These are phyloP conservation scores for Botrytis paeoniae DNA, from an alignment of 2,329 filamentous ascomycete genomes.

Conservation along the genomic window DNA sequence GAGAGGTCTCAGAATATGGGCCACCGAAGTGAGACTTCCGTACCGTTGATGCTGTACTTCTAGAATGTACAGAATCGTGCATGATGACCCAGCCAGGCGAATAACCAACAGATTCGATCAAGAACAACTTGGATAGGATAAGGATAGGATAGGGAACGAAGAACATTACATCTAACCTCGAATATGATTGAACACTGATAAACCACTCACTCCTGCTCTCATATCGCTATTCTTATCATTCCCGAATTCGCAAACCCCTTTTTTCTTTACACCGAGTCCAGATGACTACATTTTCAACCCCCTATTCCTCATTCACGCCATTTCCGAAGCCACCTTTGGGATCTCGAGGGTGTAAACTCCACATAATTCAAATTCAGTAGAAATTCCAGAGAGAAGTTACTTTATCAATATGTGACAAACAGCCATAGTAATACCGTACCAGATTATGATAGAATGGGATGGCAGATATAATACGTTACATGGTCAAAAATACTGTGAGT, in stretches of 20 bases:
- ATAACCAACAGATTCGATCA: neutral
- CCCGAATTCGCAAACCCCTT: neutral
- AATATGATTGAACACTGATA: neutral
- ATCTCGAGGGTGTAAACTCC: neutral
- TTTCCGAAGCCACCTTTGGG: neutral
- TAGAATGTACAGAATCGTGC: neutral
- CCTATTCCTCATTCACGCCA: neutral
- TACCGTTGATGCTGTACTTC: neutral
- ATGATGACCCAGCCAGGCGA: neutral
- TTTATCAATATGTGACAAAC: neutral
- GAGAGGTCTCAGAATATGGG: neutral
- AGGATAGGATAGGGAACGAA: neutral
- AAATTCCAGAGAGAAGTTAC: neutral
- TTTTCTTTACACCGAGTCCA: neutral
- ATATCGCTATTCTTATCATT: neutral
- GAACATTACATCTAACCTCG: neutral
- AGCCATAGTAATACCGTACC: neutral
- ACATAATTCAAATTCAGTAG: neutral
- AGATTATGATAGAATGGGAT: neutral
- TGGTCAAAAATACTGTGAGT: neutral
- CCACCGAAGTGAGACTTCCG: neutral
- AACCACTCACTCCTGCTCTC: neutral
- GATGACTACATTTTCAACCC: neutral
- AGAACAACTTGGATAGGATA: neutral
- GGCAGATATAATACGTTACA: neutral